Conservation (phyloP, 1,284 basidiomycete genomes). For the Cutaneotrichosporon arboriforme region DNA sequence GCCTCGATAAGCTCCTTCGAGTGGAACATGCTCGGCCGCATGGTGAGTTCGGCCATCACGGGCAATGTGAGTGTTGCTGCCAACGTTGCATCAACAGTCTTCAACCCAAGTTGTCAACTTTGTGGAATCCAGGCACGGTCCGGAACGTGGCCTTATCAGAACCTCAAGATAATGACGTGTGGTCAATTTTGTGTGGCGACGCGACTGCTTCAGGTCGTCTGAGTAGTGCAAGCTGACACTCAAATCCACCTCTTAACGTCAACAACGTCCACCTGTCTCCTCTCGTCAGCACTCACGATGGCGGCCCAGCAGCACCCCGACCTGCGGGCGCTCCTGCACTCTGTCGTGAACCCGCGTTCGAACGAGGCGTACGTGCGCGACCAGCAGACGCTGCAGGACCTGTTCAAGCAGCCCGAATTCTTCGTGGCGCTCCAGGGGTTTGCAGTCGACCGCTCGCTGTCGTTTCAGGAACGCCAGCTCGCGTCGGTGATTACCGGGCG, state of each 20-base stretch:
- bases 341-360: conserved; percentile 32
- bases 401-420: conserved; percentile 45
- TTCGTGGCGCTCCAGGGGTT: conserved; percentile 40
- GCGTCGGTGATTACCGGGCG: conserved; percentile 42
- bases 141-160: no score
- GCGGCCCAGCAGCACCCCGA: conserved; percentile 3
- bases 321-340: conserved; percentile 25
- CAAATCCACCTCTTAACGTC: not conserved
- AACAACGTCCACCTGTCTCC: not conserved
- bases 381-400: conserved; percentile 32
- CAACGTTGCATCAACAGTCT: not conserved
- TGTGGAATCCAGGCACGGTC: conserved; percentile 6
- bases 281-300: not conserved
- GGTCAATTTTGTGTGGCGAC: not conserved
- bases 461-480: conserved; percentile 37
- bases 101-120: conserved; percentile 1
- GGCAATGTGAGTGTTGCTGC: not conserved
- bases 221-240: not conserved
- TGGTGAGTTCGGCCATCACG: not conserved
- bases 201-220: not conserved
- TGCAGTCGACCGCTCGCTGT: conserved; percentile 32
- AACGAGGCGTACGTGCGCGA: conserved; percentile 37
- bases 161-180: conserved; percentile 5
- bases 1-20: conserved; percentile 55
- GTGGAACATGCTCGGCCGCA: conserved; percentile 36